These are phyloP conservation scores for Verticillium albo-atrum DNA, from an alignment of 2,329 filamentous ascomycete genomes.

Conservation along the genomic window DNA sequence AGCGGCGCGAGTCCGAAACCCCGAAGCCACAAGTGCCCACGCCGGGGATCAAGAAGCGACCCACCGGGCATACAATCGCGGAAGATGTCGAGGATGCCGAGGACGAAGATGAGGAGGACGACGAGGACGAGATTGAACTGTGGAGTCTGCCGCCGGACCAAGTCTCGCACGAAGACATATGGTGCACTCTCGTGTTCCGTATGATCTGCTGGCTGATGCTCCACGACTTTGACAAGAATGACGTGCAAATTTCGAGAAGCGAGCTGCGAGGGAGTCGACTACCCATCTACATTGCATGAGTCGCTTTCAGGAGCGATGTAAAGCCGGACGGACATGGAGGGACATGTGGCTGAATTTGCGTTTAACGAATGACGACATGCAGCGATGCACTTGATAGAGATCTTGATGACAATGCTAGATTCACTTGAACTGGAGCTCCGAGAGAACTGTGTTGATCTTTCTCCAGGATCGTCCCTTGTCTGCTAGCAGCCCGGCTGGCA, in stretches of 20 bases:
- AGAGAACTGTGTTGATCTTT: too few relatives aligned
- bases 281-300: slow-evolving; percentile 47
- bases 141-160: not conserved
- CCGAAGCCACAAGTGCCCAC: not conserved
- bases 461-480: too few relatives aligned
- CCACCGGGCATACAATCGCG: not conserved
- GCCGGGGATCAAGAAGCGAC: not conserved
- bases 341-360: too few relatives aligned
- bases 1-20: slow-evolving; percentile 7
- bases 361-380: not conserved
- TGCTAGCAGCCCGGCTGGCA: too few relatives aligned
- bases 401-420: not conserved
- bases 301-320: not conserved
- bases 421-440: too few relatives aligned
- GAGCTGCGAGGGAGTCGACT: slow-evolving; percentile 50
- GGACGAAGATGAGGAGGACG: not conserved
- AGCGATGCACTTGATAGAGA: not conserved
- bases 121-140: not conserved
- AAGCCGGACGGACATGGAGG: not conserved
- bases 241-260: slow-evolving; percentile 47
- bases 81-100: not conserved
- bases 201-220: slow-evolving; percentile 57
- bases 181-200: slow-evolving; percentile 50
- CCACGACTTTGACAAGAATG: slow-evolving; percentile 52
- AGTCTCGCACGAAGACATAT: slow-evolving; percentile 36